A percentile compares a stretch with the other conserved stretches of the same genome.
These are phyloP conservation scores for Clarireedia paspali DNA, from an alignment of 2,329 filamentous ascomycete species.

Conservation along the genomic window DNA sequence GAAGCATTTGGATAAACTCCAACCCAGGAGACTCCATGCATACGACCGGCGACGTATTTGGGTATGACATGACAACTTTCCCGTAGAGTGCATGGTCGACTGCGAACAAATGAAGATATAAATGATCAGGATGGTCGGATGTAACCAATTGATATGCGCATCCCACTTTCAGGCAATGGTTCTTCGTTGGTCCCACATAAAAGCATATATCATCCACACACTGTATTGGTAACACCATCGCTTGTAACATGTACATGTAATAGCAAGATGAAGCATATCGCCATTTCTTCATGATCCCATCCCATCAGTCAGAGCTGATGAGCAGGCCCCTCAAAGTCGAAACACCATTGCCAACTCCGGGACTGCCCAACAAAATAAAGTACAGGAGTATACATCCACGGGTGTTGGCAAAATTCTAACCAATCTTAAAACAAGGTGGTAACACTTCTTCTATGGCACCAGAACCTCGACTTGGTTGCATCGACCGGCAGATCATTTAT, in stretches of 20 bases:
- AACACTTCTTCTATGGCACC: neutral
- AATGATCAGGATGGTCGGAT: slow-evolving; percentile 1
- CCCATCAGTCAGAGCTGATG: too few relatives aligned
- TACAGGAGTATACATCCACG: too few relatives aligned
- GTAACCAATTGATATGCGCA: neutral
- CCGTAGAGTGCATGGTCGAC: too few relatives aligned
- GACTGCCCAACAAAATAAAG: neutral
- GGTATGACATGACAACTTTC: too few relatives aligned
- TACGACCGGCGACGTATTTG: too few relatives aligned
- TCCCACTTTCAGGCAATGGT: neutral
- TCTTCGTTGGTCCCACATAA: neutral
- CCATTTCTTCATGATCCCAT: too few relatives aligned
- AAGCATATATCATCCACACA: neutral
- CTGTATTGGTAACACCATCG: neutral
- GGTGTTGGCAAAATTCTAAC: too few relatives aligned
- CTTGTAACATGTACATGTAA: too few relatives aligned
- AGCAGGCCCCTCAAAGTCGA: too few relatives aligned
- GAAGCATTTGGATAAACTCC: neutral
- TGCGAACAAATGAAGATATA: neutral
- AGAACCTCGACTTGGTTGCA: neutral
- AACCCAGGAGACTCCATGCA: neutral
- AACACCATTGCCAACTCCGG: neutral
- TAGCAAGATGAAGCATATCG: too few relatives aligned
- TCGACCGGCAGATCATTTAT: neutral
- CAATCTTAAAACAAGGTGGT: too few relatives aligned